Evolutionary conservation across 768 basidiomycete genomes (phyloP).

Genomic region (Hericium rajendrae): DNA sequence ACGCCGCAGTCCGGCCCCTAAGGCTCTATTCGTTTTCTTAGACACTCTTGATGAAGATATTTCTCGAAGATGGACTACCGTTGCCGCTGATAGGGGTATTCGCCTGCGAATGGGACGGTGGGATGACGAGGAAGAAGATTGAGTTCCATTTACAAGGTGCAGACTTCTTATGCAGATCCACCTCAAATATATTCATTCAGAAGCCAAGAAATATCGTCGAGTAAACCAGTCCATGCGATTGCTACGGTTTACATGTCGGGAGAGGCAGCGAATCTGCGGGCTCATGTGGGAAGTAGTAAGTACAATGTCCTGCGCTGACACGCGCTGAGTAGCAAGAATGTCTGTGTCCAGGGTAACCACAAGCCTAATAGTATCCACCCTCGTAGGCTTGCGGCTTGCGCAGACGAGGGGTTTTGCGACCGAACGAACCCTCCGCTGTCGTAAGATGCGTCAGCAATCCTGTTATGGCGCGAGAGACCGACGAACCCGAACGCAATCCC

Average conservation of each 20-base stretch:
- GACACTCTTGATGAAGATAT: conserved; percentile 8
- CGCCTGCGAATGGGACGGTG: not conserved
- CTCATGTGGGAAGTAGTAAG: too few species aligned
- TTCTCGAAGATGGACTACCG: not conserved
- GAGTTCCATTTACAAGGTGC: not conserved
- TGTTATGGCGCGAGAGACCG: not conserved
- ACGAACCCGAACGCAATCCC: not conserved
- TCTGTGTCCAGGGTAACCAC: too few species aligned
- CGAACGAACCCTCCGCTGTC: conserved; percentile 34
- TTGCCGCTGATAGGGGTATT: not conserved
- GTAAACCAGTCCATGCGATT: too few species aligned
- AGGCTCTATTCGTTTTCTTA: conserved; percentile 10
- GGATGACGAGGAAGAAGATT: not conserved
- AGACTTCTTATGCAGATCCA: too few species aligned
- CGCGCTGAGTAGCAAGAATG: too few species aligned
- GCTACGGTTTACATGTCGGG: too few species aligned
- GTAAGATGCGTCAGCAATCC: not conserved
- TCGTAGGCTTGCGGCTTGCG: conserved; percentile 16
- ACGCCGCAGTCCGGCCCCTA: conserved; percentile 4
- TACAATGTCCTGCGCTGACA: too few species aligned
- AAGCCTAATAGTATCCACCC: not conserved
- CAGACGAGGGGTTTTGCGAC: conserved; percentile 31
- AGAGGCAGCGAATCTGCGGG: too few species aligned
- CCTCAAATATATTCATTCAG: too few species aligned
- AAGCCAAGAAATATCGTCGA: too few species aligned